Base-by-base conservation (phyloP, 1,139 yeast species). In the Protomyces lactucae-debilis region DNA sequence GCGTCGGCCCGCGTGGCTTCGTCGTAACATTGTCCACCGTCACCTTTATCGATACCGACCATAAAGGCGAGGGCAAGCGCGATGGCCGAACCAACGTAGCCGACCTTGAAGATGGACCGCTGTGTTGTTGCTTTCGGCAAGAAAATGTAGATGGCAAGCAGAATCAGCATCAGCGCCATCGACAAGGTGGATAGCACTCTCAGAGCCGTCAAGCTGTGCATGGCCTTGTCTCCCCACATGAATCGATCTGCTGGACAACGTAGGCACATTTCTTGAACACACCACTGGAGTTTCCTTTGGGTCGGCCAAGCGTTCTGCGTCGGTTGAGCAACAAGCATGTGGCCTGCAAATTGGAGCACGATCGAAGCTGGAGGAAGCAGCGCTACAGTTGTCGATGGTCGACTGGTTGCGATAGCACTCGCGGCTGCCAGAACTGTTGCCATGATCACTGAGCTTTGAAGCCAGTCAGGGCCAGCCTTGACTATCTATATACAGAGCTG, bases 1-100 rank as follows among this genome's bases (percentile, higher is more conserved):
- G 52, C 63, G 6, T 48, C 36, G 8, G 63, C 63, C 12, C 57
- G 18, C 14, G 63, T 59, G 52, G 52, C 45, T 5, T 39, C n/a
- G 37, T 59, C 57, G 57, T 45, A 40, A 16, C 63, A 59, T 18
- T 23, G 14, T 16, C 57, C 45, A 21, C 18, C 28, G 6, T 37
- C 14, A 23, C 12, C 51, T 6, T 52, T 6, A n/a, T 59, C 57
- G 23, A 43, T n/a, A 1, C 48, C 45, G 0, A 52, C 28, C 43
- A 40, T 8, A 51, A 59, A 59, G 18, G 48, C 63, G 14, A 45
- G 43, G 5, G 57, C 40, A n/a, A 40, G 40, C 57, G 40, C 18
- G 32, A 59, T 48, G 56, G 53, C 45, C 28, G 57, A 37, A 10
- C 37, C 36, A 3, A 55, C 56, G 12, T 39, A 37, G 8, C 63